Conservation (phyloP, 306 rosid genomes). For the Cucumis hystrix region DNA sequence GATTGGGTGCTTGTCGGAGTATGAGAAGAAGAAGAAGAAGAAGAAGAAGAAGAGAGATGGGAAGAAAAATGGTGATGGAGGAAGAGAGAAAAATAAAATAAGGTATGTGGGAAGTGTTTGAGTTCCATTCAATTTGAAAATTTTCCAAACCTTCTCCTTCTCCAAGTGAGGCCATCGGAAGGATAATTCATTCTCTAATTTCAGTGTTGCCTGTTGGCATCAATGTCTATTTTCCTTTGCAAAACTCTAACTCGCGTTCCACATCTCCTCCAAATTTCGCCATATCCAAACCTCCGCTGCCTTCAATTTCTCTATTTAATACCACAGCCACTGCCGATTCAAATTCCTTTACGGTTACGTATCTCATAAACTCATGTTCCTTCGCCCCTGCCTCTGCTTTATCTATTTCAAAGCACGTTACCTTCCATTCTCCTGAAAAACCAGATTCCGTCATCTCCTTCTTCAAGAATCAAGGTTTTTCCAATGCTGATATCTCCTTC, state of each 20-base stretch:
- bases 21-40: too few relatives aligned
- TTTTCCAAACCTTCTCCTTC: too few relatives aligned
- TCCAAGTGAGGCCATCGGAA: too few relatives aligned
- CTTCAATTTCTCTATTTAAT: background rate
- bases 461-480: constrained; percentile 13
- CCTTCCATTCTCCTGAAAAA: background rate
- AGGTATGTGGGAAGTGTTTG: too few relatives aligned
- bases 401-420: constrained; percentile 4
- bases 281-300: background rate
- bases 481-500: background rate
- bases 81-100: too few relatives aligned
- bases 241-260: background rate
- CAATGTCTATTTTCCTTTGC: background rate
- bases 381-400: constrained; percentile 10
- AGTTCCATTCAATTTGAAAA: too few relatives aligned
- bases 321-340: background rate
- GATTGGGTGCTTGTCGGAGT: too few relatives aligned
- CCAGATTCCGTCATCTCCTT: constrained; percentile 12
- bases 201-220: too few relatives aligned
- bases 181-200: too few relatives aligned
- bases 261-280: background rate
- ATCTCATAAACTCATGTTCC: constrained; percentile 17
- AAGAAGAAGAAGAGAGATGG: too few relatives aligned
- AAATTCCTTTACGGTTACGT: constrained; percentile 9
- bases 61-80: too few relatives aligned